phyloP scores from a whole-genome alignment of 495 filamentous ascomycete species.

The Neurospora pannonica region DNA sequence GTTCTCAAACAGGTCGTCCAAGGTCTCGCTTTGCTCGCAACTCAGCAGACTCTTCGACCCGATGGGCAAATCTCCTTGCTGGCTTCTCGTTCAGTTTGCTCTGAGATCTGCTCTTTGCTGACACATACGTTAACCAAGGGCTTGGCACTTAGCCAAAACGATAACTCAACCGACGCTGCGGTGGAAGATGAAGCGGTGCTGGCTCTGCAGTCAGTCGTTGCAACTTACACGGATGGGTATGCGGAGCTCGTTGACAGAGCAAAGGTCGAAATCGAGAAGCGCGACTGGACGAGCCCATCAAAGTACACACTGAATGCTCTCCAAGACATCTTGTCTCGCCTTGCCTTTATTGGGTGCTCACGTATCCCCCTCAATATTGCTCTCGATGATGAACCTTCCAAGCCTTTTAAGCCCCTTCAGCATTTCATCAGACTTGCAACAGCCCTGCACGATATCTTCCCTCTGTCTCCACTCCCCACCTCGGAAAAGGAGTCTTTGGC shows the following conservation, averaged over 20 bases:
- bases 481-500: slow-evolving; percentile 2
- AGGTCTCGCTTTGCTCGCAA: slow-evolving; percentile 29
- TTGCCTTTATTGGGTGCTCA: slow-evolving; percentile 28
- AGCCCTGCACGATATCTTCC: slow-evolving; percentile 18
- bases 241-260: slow-evolving; percentile 10
- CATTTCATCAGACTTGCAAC: slow-evolving; percentile 16
- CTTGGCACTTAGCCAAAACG: slow-evolving; percentile 20
- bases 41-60: slow-evolving; percentile 17
- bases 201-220: slow-evolving; percentile 28
- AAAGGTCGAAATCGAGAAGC: slow-evolving; percentile 18
- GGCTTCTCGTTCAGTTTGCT: slow-evolving; percentile 22
- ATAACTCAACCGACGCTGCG: slow-evolving; percentile 16
- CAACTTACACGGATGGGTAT: slow-evolving; percentile 27
- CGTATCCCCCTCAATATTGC: slow-evolving; percentile 13
- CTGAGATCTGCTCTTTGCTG: slow-evolving; percentile 25
- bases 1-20: slow-evolving; percentile 30
- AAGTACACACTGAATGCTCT: slow-evolving; percentile 17
- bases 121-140: slow-evolving; percentile 10
- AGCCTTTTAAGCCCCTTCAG: slow-evolving; percentile 13
- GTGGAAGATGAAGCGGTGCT: slow-evolving; percentile 30
- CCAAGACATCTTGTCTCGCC: slow-evolving; percentile 17
- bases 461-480: slow-evolving; percentile 5
- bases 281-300: slow-evolving; percentile 19
- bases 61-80: slow-evolving; percentile 15
- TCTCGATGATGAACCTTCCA: neutral